Base-by-base conservation (phyloP, 2,329 filamentous ascomycete species). In the Orbilia blumenaviensis region DNA sequence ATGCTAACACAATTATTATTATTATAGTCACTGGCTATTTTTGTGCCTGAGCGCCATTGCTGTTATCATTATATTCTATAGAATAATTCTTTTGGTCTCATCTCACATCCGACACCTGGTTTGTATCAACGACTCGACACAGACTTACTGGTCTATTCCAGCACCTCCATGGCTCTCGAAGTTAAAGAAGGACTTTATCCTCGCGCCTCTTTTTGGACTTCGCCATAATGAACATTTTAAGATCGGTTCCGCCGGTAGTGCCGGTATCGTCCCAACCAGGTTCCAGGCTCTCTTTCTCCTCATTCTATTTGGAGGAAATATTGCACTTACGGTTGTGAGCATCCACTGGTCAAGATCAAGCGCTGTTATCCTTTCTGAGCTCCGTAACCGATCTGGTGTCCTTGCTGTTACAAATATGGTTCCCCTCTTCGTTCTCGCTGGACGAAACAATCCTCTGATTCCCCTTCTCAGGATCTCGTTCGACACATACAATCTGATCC, bases 401-500 rank as follows among this genome's bases (percentile, higher is more conserved):
- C 85, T 94, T 77, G 84, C 91, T 5, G 87, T 89, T 44, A 87
- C 92, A 82, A 94, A 94, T 84, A 92, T 94, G 91, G 86, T 90
- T 75, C 91, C 92, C 0, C 84, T 94, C 2, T 91, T 93, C 83
- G 82, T 93, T 58, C 85, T 93, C 82, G 90, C 91, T 52, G 89
- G 90, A 44, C 87, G 91, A 79, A 94, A 93, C 84, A 94, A 94
- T 83, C 91, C 91, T 21, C 85, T 94, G 78, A 92, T 94, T 81
- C 85, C 85, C 76, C 84, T 91, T 78, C 86, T 92, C 63, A 89
- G 89, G 77, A 89, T 94, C 78, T 92, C 90, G 2, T 94, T 93
- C 82, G 91, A 94, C 82, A 92, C 90, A 0, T 93, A 92, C 86
- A 94, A 94, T 84, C 83, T 94, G 77, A 85, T 94, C 71, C 91